Evolutionary conservation across 805 yeast genomes (phyloP), one percentile per base, ranked within the genome.

Genomic region (Candida mattraensis): DNA sequence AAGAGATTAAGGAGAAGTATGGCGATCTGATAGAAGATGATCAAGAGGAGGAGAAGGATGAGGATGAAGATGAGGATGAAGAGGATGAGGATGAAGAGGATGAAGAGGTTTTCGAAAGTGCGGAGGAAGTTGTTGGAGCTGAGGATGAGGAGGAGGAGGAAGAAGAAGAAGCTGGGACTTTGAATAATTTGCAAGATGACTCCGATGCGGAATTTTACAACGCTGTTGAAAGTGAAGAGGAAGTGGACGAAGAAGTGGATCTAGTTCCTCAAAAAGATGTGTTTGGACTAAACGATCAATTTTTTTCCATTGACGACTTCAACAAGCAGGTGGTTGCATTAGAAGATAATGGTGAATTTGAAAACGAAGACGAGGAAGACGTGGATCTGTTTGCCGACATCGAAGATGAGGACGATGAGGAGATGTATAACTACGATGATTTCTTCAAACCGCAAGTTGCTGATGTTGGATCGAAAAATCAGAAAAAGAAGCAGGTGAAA

Each of bases 241-340:
- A 30, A 14, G 44, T 39, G 9, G 45, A 42, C 17, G 22, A 30
- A 3, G 47, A 40, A 15, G 39, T 42, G 20, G 62, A 53, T 31
- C 43, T 38, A 35, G 46, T 40, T 39, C 60, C 59, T 40, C 50
- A 51, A 14, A 67, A 69, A 25, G 86, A 80, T 50, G 70, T 63
- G 2, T 74, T 71, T 50, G 91, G 88, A 1, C 68, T 89, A 19
- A 85, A 89, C 54, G 95, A 87, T 51, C 86, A 79, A 5, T 82
- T 88, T 48, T 91, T 91, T 55, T 79, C 86, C 41, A 76, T 91
- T 26, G 95, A 87, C 47, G 85, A 83, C 35, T 91, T 43, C 33
- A 53, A 55, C 34, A 53, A 47, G 30, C 61, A 56, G 44, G 58
- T 55, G 24, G 24, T 43, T 35, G 42, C 41, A n/a, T 28, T 58